Conservation (phyloP, 164 flowering plant genomes). For the Chimonanthus praecox region DNA sequence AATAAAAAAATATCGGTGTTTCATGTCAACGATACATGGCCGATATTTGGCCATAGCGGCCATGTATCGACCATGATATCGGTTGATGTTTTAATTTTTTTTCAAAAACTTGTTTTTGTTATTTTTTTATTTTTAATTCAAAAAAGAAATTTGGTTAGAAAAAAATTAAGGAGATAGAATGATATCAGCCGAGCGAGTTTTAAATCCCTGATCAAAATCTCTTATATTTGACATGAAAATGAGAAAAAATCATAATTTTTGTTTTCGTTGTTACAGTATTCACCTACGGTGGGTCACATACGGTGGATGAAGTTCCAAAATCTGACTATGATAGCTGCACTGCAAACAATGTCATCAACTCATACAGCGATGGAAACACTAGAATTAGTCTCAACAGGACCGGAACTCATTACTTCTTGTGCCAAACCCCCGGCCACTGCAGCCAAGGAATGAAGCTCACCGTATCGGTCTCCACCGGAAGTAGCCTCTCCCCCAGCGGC, state of each 20-base stretch:
- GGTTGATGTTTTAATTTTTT: too few relatives aligned
- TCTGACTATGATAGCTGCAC: constrained; percentile 13
- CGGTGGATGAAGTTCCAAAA: constrained; percentile 10
- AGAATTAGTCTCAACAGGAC: constrained; percentile 2
- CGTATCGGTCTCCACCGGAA: constrained; percentile 5
- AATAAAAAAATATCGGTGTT: too few relatives aligned
- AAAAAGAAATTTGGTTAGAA: too few relatives aligned
- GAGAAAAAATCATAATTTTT: background rate
- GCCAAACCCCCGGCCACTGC: constrained; percentile 16
- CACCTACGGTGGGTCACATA: constrained; percentile 10
- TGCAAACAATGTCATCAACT: constrained; percentile 5
- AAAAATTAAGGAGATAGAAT: too few relatives aligned
- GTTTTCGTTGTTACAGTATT: constrained; percentile 12
- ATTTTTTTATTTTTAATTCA: too few relatives aligned
- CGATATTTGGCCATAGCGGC: too few relatives aligned
- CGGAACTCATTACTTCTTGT: constrained; percentile 16
- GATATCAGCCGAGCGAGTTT: too few relatives aligned
- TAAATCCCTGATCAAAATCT: too few relatives aligned
- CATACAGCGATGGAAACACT: constrained; percentile 7
- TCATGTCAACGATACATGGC: too few relatives aligned
- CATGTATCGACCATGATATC: too few relatives aligned
- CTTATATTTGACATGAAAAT: background rate
- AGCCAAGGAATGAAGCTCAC: constrained; percentile 18
- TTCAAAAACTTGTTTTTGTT: too few relatives aligned
- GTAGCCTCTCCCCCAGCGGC: background rate